Base-by-base conservation (phyloP, 2,329 filamentous ascomycete species). In the Stagonosporopsis rhizophila region DNA sequence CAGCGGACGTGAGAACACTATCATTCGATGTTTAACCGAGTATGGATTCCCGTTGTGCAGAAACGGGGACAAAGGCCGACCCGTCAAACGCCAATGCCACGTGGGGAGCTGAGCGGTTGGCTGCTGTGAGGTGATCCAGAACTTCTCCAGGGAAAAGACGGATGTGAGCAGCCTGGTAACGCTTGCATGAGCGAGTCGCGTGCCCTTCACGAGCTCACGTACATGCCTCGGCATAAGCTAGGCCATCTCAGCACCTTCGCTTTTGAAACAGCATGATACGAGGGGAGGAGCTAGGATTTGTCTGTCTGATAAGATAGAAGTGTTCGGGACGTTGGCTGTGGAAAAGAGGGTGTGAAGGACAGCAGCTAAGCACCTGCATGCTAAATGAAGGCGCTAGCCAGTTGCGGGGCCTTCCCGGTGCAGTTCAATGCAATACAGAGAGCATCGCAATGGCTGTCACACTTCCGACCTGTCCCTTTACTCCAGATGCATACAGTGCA, bases 61-160 rank as follows among this genome's bases (percentile, higher is more conserved):
- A 56, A 56, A 47, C 15, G 37, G 53, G 30, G 47, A 34, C 37
- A 28, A 41, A 37, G 19, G 28, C 53, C 53, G 53, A 56, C 22
- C 44, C 51, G 44, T 48, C 38, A 44, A 51, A 51, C 37, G 42
- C 47, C 35, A 41, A 20, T 35, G 22, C 45, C 52, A 56, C 35
- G 53, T 56, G 42, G 37, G 28, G 37, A 8, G 1, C 6, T 22
- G 34, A 41, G 46, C 42, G 42, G 41, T 42, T 51, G 52, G 41
- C 41, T 47, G 46, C 20, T 30, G n/a, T 14, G 22, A 45, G 41
- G 23, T 11, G 28, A 47, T 56, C 46, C 27, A 56, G 52, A 46
- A 25, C 6, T 30, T 22, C 23, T 34, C 32, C 37, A 34, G n/a
- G 22, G 39, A 42, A 28, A 25, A 32, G 32, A 22, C 15, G 34